Evolutionary conservation across 768 basidiomycete genomes (phyloP), one percentile per base, ranked within the genome.

Genomic region (Amanita rubescens): DNA sequence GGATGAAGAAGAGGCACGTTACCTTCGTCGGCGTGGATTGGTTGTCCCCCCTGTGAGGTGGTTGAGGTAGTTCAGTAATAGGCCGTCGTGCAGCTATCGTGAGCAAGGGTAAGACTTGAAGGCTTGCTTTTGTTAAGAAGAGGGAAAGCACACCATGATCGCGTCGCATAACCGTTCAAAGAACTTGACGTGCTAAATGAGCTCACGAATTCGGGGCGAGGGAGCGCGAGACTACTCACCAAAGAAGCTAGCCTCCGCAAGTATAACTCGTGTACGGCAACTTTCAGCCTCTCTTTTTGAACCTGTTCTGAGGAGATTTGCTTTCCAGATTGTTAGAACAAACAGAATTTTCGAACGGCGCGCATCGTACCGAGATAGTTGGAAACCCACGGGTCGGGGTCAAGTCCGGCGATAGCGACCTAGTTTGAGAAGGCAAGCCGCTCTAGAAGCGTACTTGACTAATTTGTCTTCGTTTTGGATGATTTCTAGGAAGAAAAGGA

Each of bases 111-210:
- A 11, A 17, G 12, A 15, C 14, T 24, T 10, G 15, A 38, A 41
- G 10, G 9, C 34, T 27, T 17, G 20, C n/a, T 8, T 22, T n/a
- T 11, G 3, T 10, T 19, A 3, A 38, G 20, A 37, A 11, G 39
- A 25, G 6, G 51, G n/a, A n/a, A 14, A 34, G 17, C n/a, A 9
- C 25, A 53, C 52, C 52, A 53, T 53, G 5, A 53, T 53, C 2
- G 35, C 44, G 24, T 53, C 52, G 20, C 52, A 53, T 9, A 53
- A 22, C 15, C 52, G 42, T 37, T 53, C 52, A 6, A 45, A 53
- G 44, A 38, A 53, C 52, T 53, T n/a, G n/a, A 43, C 27, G 5
- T 3, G 35, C 34, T 20, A 17, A 35, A 42, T 42, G 17, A 44
- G 25, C 6, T 6, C 20, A 27, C 27, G 5, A 0, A 5, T 19